Conservation (phyloP, 768 basidiomycete species). For the Leccinellum albellum region DNA sequence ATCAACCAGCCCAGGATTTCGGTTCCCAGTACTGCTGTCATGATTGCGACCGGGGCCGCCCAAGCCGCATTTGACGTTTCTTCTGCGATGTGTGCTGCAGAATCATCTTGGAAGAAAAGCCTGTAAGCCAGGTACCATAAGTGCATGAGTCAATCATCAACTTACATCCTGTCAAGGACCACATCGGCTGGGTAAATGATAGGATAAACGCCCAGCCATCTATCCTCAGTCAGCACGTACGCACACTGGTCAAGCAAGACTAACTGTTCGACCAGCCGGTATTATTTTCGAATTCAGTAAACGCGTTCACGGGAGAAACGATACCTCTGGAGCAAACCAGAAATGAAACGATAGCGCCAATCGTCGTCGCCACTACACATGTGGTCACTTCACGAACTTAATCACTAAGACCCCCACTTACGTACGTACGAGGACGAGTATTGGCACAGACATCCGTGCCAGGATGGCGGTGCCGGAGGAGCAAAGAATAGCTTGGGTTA, state of each 20-base stretch:
- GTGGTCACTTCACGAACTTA: background rate
- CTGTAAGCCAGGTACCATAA: background rate
- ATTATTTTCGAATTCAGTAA: conserved; percentile 27
- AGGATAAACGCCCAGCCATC: conserved; percentile 24
- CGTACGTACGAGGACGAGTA: conserved; percentile 10
- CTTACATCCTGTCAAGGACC: conserved; percentile 24
- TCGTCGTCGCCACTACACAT: conserved; percentile 17
- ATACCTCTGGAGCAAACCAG: conserved; percentile 15
- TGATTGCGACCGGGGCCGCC: conserved; percentile 44
- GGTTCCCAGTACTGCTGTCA: conserved; percentile 38
- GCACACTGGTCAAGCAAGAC: background rate
- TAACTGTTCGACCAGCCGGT: conserved; percentile 22
- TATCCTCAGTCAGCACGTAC: background rate
- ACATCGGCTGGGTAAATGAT: conserved; percentile 27
- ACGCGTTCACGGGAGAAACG: conserved; percentile 16
- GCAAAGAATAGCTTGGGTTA: conserved; percentile 15
- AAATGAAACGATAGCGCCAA: background rate
- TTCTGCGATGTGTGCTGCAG: conserved; percentile 46
- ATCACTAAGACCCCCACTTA: background rate
- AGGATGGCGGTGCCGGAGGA: conserved; percentile 18
- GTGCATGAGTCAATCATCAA: background rate
- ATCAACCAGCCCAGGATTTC: conserved; percentile 41
- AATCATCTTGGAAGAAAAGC: conserved; percentile 35
- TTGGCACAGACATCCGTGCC: conserved; percentile 17
- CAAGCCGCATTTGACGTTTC: conserved; percentile 40